Evolutionary conservation across 768 basidiomycete species (phyloP).

Genomic region (Pleurotus cornucopiae): DNA sequence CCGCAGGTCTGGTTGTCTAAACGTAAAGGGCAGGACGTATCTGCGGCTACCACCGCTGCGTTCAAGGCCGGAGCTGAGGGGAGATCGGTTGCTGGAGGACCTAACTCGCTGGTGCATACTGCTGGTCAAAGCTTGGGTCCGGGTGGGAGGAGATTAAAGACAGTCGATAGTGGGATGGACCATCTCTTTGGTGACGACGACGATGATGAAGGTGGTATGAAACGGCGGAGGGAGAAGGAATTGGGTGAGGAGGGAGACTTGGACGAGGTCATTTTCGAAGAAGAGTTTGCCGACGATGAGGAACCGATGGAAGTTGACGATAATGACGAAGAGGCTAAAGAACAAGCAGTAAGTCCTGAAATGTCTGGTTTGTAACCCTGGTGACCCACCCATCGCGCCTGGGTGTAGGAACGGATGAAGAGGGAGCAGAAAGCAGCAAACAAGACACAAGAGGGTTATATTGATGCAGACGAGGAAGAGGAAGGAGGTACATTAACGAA

Average conservation of each 20-base stretch:
- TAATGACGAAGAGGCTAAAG: constrained; percentile 83
- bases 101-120: constrained; percentile 41
- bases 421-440: constrained; percentile 78
- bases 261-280: constrained; percentile 81
- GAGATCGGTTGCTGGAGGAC: constrained; percentile 32
- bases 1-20: constrained; percentile 66
- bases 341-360: constrained; percentile 56
- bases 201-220: constrained; percentile 56
- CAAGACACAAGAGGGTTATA: constrained; percentile 61
- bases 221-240: constrained; percentile 49
- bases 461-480: constrained; percentile 72
- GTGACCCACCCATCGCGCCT: constrained; percentile 11
- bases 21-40: constrained; percentile 54
- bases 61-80: constrained; percentile 64
- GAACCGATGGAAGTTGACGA: constrained; percentile 70
- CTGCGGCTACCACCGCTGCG: constrained; percentile 60
- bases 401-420: constrained; percentile 71
- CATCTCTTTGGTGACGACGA: constrained; percentile 67
- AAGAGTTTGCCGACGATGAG: constrained; percentile 85
- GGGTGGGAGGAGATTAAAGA: constrained; percentile 60
- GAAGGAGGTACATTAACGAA: constrained; percentile 54
- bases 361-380: neutral
- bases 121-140: constrained; percentile 60
- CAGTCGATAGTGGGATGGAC: constrained; percentile 64
- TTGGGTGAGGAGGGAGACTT: constrained; percentile 74